These are phyloP conservation scores for Colletotrichum somersetense DNA, from an alignment of 2,329 filamentous ascomycete genomes.

Conservation along the genomic window DNA sequence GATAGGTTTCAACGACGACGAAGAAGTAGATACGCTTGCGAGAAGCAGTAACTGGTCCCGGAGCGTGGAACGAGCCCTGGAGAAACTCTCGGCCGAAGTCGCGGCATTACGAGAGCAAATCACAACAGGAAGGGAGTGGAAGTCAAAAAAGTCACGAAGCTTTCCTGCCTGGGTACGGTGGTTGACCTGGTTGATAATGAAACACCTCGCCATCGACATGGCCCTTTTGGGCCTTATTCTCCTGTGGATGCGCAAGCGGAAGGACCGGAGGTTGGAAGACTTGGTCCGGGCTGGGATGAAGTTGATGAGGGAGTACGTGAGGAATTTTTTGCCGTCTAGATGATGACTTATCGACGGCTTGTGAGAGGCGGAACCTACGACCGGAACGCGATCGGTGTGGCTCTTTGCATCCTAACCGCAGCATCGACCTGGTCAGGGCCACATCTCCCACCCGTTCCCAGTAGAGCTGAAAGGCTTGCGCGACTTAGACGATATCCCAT, in stretches of 20 bases:
- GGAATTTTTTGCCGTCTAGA: slow-evolving; percentile 70
- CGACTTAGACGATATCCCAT: background rate
- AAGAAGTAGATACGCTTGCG: slow-evolving; percentile 58
- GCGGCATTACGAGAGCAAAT: slow-evolving; percentile 94
- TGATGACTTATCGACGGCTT: slow-evolving; percentile 50
- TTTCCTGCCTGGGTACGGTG: slow-evolving; percentile 79
- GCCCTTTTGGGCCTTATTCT: slow-evolving; percentile 74
- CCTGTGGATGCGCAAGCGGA: slow-evolving; percentile 78
- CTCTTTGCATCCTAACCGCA: background rate
- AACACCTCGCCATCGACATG: slow-evolving; percentile 81
- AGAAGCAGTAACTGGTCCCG: slow-evolving; percentile 77
- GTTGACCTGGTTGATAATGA: slow-evolving; percentile 75
- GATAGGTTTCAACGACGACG: slow-evolving; percentile 59
- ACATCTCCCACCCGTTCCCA: background rate
- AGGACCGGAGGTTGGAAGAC: slow-evolving; percentile 79
- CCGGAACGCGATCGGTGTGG: background rate
- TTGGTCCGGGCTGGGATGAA: slow-evolving; percentile 75
- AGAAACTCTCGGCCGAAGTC: slow-evolving; percentile 91
- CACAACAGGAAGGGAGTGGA: slow-evolving; percentile 79
- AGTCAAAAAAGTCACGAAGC: slow-evolving; percentile 73
- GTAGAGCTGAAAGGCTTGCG: slow-evolving; percentile 11
- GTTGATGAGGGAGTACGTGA: slow-evolving; percentile 69
- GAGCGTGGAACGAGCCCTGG: slow-evolving; percentile 86
- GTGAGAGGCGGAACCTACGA: slow-evolving; percentile 1
- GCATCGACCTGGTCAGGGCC: background rate